Conservation (phyloP, 1,284 basidiomycete genomes). For the Tilletia caries region DNA sequence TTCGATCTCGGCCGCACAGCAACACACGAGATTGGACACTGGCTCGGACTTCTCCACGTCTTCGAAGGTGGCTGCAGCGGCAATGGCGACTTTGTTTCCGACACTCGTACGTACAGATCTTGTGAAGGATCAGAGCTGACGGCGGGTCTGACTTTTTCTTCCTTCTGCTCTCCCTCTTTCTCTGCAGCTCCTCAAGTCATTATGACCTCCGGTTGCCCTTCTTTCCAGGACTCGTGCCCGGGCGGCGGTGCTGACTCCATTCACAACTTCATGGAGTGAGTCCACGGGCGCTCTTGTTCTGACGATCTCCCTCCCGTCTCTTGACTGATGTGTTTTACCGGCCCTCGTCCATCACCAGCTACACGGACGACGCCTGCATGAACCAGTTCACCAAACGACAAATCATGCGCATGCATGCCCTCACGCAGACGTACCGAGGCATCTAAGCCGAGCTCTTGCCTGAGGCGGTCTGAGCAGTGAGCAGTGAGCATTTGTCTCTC, state of each 20-base stretch:
- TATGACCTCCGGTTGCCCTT: slow-evolving; percentile 30
- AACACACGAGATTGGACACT: slow-evolving; percentile 60
- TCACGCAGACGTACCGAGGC: slow-evolving; percentile 25
- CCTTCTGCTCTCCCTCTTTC: too few relatives aligned
- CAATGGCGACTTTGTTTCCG: slow-evolving; percentile 60
- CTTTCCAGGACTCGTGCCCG: slow-evolving; percentile 26
- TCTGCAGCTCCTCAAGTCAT: slow-evolving; percentile 46
- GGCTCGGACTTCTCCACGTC: slow-evolving; percentile 62
- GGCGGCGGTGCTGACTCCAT: slow-evolving; percentile 30
- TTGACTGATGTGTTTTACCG: neutral
- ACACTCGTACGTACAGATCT: too few relatives aligned
- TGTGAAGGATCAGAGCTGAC: too few relatives aligned
- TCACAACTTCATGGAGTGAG: slow-evolving; percentile 42
- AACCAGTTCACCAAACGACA: slow-evolving; percentile 34
- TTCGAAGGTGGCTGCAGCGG: slow-evolving; percentile 63
- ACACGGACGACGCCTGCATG: slow-evolving; percentile 31
- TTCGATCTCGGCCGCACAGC: slow-evolving; percentile 62
- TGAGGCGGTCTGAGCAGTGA: too few relatives aligned
- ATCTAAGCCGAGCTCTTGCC: too few relatives aligned
- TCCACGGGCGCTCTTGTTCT: neutral
- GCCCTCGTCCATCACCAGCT: slow-evolving; percentile 15
- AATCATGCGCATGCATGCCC: slow-evolving; percentile 30
- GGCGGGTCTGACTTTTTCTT: too few relatives aligned
- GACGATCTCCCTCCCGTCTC: too few relatives aligned
- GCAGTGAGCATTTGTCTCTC: too few relatives aligned